These are phyloP conservation scores for Gyrodon lividus DNA, from an alignment of 768 basidiomycete species.

Conservation along the genomic window DNA sequence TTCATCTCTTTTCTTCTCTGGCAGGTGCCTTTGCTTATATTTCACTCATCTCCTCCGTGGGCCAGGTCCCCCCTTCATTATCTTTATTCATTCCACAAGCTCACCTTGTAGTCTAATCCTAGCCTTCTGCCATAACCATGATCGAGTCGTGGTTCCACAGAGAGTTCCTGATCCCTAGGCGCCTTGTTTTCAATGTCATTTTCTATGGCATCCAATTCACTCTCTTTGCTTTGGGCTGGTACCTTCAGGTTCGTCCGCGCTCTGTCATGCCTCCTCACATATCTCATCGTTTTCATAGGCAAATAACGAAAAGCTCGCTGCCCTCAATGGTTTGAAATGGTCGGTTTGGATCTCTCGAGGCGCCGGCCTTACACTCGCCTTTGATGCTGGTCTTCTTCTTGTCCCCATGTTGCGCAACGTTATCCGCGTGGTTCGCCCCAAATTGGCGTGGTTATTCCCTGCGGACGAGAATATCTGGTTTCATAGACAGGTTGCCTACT, in stretches of 20 bases:
- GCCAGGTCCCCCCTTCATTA: neutral
- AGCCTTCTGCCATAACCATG: constrained; percentile 50
- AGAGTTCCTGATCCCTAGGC: constrained; percentile 62
- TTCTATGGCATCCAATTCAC: constrained; percentile 78
- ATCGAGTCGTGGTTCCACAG: constrained; percentile 69
- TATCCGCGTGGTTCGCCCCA: constrained; percentile 80
- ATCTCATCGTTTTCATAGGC: constrained; percentile 37
- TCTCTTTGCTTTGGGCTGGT: constrained; percentile 87
- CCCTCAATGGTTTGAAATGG: constrained; percentile 74
- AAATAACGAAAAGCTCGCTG: constrained; percentile 61
- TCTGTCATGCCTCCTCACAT: neutral
- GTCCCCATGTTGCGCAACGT: constrained; percentile 89
- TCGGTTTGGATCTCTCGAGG: constrained; percentile 92
- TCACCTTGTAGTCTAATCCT: neutral
- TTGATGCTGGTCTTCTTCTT: constrained; percentile 82
- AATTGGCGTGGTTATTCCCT: constrained; percentile 79
- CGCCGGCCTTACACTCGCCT: constrained; percentile 87
- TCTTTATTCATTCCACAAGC: neutral
- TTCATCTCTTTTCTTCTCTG: neutral
- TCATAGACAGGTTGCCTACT: constrained; percentile 93
- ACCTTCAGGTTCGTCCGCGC: constrained; percentile 56
- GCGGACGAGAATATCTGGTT: constrained; percentile 97
- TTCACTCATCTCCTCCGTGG: neutral
- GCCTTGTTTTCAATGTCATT: constrained; percentile 70
- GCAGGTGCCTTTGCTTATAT: neutral